Evolutionary conservation across 179 eudicot genomes (phyloP), one percentile per base, ranked within the genome.

Genomic region (Monotropa hypopitys): DNA sequence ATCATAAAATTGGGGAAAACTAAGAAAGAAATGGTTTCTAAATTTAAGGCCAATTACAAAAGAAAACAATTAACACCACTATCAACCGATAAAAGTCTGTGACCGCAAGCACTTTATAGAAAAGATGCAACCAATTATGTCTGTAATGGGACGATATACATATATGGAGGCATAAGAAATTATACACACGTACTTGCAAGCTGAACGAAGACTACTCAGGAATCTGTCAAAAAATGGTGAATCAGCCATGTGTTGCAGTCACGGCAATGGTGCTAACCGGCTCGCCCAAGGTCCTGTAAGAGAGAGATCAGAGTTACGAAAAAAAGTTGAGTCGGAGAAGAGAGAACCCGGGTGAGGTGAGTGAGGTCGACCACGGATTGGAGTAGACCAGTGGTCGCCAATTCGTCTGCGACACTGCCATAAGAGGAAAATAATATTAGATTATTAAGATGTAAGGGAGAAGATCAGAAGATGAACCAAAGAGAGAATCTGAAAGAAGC

Each of bases 121-220:
- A 43, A 57, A 61, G 28, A 42, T 16, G 53, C 35, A 23, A 74
- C 21, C 33, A 51, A 54, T 30, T 35, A 5, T 73, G 26, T 51
- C 38, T 20, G 11, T 32, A 47, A 50, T 16, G 4, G 20, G 32
- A 40, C 33, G 3, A 57, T 23, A 23, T 59, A 59, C 65, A 0
- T 4, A 61, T 72, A 5, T 49, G 20, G 32, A 57, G 50, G 49
- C 35, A 72, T 38, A 20, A 72, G 35, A 78, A 63, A 18, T 46
- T 3, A 16, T 6, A 26, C 47, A 67, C 5, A 30, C 80, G 56
- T 81, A 92, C 97, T 89, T 94, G 96, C 97, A 94, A 0, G 84
- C 76, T 81, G 91, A 75, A 47, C 97, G 91, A 77, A 94, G 86
- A 71, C 83, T 82, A 70, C 80, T 77, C 96, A 94, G 85, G 86